phyloP scores from a whole-genome alignment of 163 green algal genomes.

The Scenedesmus sp. region DNA sequence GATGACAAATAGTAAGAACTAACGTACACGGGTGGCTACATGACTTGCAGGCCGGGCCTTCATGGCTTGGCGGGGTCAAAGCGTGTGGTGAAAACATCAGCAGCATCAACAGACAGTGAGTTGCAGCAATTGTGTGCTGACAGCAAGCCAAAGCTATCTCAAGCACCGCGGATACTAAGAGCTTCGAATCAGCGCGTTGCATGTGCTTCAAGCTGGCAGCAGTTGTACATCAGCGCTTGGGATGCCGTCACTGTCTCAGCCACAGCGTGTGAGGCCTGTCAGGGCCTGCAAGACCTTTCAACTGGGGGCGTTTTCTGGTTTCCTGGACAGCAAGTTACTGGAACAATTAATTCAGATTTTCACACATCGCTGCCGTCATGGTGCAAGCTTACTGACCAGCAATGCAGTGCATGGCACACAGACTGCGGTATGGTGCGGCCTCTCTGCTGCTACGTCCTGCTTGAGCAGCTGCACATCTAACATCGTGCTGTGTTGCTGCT shows the following conservation, averaged over 20 bases:
- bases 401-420: too few species aligned
- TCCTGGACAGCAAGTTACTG: too few species aligned
- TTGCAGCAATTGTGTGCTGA: background rate
- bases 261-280: background rate
- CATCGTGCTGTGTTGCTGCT: background rate
- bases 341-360: too few species aligned
- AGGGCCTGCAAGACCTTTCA: background rate
- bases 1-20: background rate
- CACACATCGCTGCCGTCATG: too few species aligned
- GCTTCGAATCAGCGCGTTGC: background rate
- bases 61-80: background rate
- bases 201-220: background rate
- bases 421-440: background rate
- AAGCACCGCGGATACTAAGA: background rate
- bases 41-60: background rate
- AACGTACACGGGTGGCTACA: background rate
- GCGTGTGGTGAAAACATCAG: constrained; percentile 6
- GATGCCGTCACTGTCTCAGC: background rate
- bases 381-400: too few species aligned
- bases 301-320: background rate
- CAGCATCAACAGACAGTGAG: constrained; percentile 15
- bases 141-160: background rate
- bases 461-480: background rate
- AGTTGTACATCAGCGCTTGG: background rate
- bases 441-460: background rate